Evolutionary conservation across 495 filamentous ascomycete genomes (phyloP).

Genomic region (Neurospora sp.): DNA sequence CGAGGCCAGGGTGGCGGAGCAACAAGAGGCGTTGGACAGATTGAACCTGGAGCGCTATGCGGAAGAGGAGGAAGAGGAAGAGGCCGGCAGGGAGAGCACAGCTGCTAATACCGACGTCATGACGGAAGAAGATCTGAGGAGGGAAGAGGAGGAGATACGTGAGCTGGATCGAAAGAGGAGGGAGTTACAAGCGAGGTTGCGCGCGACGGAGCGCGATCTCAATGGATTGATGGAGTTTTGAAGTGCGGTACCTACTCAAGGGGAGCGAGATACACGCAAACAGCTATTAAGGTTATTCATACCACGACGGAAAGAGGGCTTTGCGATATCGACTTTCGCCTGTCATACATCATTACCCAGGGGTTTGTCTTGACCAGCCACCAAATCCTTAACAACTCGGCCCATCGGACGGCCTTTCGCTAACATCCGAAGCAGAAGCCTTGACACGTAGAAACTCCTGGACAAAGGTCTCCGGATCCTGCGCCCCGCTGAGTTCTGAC

Average conservation of each 20-base stretch:
- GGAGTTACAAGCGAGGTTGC: slow-evolving; percentile 65
- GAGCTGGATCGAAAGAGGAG: slow-evolving; percentile 70
- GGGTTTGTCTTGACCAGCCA: background rate
- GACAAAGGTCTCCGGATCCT: slow-evolving; percentile 49
- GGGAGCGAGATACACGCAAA: background rate
- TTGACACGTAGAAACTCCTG: slow-evolving; percentile 46
- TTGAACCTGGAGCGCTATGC: slow-evolving; percentile 51
- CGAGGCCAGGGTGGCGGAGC: slow-evolving; percentile 69
- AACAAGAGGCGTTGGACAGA: slow-evolving; percentile 60
- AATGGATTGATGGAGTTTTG: slow-evolving; percentile 46
- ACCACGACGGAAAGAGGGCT: background rate
- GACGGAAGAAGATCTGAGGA: slow-evolving; percentile 65
- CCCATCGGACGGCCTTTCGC: background rate
- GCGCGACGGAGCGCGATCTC: slow-evolving; percentile 71
- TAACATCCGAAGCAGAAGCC: slow-evolving; percentile 13
- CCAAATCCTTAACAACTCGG: slow-evolving; percentile 3
- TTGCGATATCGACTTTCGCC: background rate
- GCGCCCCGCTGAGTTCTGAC: slow-evolving; percentile 54
- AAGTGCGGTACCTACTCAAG: background rate
- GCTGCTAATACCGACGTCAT: slow-evolving; percentile 36
- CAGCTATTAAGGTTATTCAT: background rate
- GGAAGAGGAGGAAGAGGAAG: slow-evolving; percentile 37
- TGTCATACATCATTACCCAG: background rate
- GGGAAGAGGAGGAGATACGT: slow-evolving; percentile 69
- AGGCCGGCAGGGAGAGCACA: slow-evolving; percentile 28